Evolutionary conservation across 2,329 filamentous ascomycete species (phyloP), one percentile per base, ranked within the genome.

Genomic region (Trematosphaeria pertusa): DNA sequence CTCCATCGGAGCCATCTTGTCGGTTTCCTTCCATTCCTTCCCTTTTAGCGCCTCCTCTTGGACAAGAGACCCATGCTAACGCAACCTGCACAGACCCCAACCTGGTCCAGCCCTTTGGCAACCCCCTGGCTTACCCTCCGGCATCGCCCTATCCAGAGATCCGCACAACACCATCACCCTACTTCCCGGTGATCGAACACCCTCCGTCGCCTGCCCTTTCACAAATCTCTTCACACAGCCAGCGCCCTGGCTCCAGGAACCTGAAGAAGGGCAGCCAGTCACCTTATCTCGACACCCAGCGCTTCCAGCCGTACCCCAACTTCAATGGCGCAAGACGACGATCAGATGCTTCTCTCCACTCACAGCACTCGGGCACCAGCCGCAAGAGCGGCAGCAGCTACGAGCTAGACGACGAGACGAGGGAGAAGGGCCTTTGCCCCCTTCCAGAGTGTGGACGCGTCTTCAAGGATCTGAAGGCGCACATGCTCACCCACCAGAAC

Each of bases 401-500:
- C 39, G 71, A 72, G 31, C 35, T 71, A 28, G 70, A 73, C 20
- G 70, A 72, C 12, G 70, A 72, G 58, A 61, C 64, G 17, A 90
- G 90, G 77, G 81, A 87, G 64, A 87, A 87, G 64, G 82, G 82
- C 24, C 81, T 88, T 52, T 96, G 91, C 77, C 88, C 89, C 1
- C 86, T 91, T 65, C 85, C 88, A 5, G 90, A 93, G 47, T 96
- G 91, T 63, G 90, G 91, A 54, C 86, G 88, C 63, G 81, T 87
- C 47, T 95, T 95, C 81, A 95, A 95, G 75, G 91, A 96, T 65
- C 77, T 96, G 55, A 93, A 93, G 74, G 91, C 92, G 7, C 92
- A 97, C 73, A 93, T 95, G 88, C 83, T 96, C 69, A 97, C 92
- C 0, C 92, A 97, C 72, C 89, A 94, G 73, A 88, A 85, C 48